A percentile compares a stretch with the other conserved stretches of the same genome.
These are phyloP conservation scores for Vanrija humicola DNA, from an alignment of 1,284 basidiomycete genomes.

Conservation along the genomic window DNA sequence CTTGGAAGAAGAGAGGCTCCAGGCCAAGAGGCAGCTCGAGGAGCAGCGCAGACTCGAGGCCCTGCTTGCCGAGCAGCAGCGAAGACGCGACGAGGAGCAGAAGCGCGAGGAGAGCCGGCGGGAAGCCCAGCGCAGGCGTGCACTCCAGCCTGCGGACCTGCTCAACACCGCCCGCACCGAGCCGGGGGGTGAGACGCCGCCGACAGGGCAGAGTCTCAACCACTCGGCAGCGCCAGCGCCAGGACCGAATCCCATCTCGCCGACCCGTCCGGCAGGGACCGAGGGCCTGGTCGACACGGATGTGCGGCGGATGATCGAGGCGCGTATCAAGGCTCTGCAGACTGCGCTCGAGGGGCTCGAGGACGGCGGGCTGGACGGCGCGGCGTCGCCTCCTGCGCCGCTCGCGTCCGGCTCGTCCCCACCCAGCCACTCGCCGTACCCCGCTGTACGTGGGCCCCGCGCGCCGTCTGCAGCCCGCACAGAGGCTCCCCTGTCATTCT, in stretches of 20 bases:
- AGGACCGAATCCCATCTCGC: background rate
- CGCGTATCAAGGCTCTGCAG: constrained; percentile 15
- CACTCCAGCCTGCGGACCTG: background rate
- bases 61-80: background rate
- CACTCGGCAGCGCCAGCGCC: background rate
- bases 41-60: background rate
- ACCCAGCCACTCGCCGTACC: background rate
- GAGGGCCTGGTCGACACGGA: constrained; percentile 1
- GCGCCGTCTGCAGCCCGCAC: background rate
- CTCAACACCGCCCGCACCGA: background rate
- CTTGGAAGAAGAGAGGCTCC: background rate
- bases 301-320: constrained; percentile 19
- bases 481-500: background rate
- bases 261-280: background rate
- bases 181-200: background rate
- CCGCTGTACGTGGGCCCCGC: background rate
- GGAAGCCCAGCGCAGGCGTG: background rate
- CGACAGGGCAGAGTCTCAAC: too few relatives aligned
- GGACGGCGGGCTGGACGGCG: background rate
- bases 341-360: constrained; percentile 2
- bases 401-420: background rate
- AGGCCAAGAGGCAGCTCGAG: background rate
- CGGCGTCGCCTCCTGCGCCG: background rate
- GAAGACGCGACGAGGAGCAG: background rate
- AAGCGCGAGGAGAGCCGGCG: background rate